phyloP scores from a whole-genome alignment of 192 early-diverging fungal species.

The Mortierella alpina region DNA sequence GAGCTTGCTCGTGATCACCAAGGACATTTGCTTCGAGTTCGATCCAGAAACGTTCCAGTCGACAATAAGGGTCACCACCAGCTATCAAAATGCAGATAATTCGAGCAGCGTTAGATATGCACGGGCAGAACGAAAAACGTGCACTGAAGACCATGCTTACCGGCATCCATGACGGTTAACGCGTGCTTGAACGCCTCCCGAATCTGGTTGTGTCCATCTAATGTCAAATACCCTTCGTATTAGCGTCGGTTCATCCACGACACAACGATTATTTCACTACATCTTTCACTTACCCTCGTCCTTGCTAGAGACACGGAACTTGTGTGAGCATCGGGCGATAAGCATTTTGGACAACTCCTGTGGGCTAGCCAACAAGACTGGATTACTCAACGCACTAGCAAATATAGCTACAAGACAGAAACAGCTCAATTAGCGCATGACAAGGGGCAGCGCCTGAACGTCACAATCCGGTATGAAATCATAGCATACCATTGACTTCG shows the following conservation, averaged over 20 bases:
- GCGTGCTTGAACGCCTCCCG: slow-evolving; percentile 28
- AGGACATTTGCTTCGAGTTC: slow-evolving; percentile 19
- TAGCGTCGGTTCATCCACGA: not conserved
- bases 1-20: slow-evolving; percentile 19
- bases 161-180: slow-evolving; percentile 18
- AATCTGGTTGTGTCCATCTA: slow-evolving; percentile 15
- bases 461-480: not conserved
- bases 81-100: slow-evolving; percentile 6
- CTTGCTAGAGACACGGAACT: not conserved
- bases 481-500: slow-evolving; percentile 18
- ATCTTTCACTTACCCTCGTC: slow-evolving; percentile 11
- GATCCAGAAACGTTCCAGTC: slow-evolving; percentile 32
- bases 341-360: slow-evolving; percentile 35
- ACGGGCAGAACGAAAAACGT: no score
- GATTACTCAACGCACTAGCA: slow-evolving; percentile 15
- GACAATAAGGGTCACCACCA: slow-evolving; percentile 39
- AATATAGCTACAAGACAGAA: not conserved
- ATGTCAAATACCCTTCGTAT: not conserved
- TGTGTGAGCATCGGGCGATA: slow-evolving; percentile 17
- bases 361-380: slow-evolving; percentile 11
- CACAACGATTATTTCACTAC: not conserved
- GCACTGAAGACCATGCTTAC: not conserved
- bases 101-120: no score
- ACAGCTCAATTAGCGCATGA: not conserved
- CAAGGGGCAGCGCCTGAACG: not conserved